A percentile compares a stretch with the other conserved stretches of the same genome.
phyloP scores from a whole-genome alignment of 2,329 filamentous ascomycete genomes.

The Aspergillus tanneri region DNA sequence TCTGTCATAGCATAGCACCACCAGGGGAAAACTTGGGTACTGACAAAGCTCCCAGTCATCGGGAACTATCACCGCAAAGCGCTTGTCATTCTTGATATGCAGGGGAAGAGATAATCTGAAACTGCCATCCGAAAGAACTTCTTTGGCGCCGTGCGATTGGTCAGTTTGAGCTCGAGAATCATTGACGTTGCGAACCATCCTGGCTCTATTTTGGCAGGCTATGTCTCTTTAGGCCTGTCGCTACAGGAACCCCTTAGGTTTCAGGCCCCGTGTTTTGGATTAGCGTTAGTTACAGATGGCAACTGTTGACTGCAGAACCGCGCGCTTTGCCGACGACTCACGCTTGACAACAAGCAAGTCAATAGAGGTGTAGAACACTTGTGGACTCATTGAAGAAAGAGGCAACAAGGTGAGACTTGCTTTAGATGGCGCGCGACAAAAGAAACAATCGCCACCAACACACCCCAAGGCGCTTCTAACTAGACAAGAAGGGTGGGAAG shows the following conservation, averaged over 20 bases:
- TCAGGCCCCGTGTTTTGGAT: constrained; percentile 1
- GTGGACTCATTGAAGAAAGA: constrained; percentile 1
- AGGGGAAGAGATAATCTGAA: too few species aligned
- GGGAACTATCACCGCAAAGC: too few species aligned
- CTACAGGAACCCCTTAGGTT: constrained; percentile 15
- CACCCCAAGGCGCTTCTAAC: neutral
- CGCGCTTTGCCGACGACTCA: constrained; percentile 14
- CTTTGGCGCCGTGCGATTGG: too few species aligned
- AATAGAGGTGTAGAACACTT: neutral
- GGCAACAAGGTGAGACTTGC: constrained; percentile 5
- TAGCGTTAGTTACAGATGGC: neutral
- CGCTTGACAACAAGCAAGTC: neutral
- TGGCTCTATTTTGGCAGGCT: constrained; percentile 11
- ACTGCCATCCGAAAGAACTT: too few species aligned
- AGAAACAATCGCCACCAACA: neutral
- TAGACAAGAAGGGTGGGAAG: neutral
- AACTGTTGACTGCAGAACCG: constrained; percentile 11
- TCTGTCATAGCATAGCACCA: too few species aligned
- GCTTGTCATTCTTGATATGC: too few species aligned
- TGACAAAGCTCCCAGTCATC: too few species aligned
- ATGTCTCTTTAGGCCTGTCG: constrained; percentile 8
- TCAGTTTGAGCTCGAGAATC: too few species aligned
- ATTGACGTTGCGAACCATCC: too few species aligned
- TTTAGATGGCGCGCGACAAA: constrained; percentile 19
- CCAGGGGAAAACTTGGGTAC: too few species aligned